Evolutionary conservation across 139 green algal species (phyloP), one percentile per base, ranked within the genome.

Genomic region (Medakamo hakoo): DNA sequence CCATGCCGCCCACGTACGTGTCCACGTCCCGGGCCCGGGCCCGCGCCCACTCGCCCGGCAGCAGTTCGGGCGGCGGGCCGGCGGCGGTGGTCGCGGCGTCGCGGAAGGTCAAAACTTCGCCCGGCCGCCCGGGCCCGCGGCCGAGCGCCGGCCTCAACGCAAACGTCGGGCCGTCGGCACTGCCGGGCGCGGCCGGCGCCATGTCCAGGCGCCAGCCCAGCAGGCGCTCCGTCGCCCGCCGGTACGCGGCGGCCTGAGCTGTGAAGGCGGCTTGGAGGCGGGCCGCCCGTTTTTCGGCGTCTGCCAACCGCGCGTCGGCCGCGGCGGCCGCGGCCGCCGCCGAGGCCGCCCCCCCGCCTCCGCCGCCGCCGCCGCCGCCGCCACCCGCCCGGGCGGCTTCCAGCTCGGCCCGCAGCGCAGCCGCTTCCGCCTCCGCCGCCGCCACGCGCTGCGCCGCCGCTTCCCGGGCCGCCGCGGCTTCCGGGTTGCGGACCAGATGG

Each of bases 121-220:
- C 1, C 9, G 14, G 9, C 14, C 29, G 9, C 58, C 14, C 23
- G 5, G 58, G 27, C 58, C 30, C 3, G 22, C 1, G 28, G 27
- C 3, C 1, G 31, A 49, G 31, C 23, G 23, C 1, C 24, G 19
- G 24, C 27, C 19, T 0, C 58, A 30, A 4, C 27, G 25, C 24
- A 40, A 22, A 63, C 24, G 14, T 20, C 56, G 20, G 19, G 23
- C 58, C 14, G 21, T 3, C 28, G 27, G 4, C 60, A 63, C 66
- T 60, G 60, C 20, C 72, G 67, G 0, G 68, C 67, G 31, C 78
- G 78, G 68, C 86, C 76, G 4, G 70, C 2, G 70, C 70, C 74
- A 91, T 84, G 64, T 91, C 84, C 49, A 90, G 59, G 25, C 72
- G 62, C 73, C 86, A 93, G 29, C 86, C 86, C 75, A 93, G 91